Evolutionary conservation across 495 filamentous ascomycete species (phyloP).

Genomic region (Penicillium ochrochloron): DNA sequence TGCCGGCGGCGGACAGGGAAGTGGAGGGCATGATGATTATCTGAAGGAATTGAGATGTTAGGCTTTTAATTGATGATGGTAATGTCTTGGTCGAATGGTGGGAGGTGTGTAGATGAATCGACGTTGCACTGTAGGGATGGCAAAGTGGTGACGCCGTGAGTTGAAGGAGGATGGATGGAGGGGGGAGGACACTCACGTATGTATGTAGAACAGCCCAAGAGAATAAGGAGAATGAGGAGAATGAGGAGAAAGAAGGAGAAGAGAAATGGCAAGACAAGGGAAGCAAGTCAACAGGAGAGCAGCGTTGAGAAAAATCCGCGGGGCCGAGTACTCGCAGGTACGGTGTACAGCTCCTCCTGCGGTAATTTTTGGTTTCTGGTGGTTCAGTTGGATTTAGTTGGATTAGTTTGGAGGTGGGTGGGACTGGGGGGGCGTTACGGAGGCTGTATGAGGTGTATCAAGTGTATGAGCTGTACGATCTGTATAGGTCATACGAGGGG

Average conservation of each 20-base stretch:
- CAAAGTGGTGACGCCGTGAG: conserved; percentile 6
- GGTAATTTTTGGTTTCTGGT: conserved; percentile 5
- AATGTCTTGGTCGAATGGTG: neutral
- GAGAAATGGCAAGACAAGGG: conserved; percentile 19
- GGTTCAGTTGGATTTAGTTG: neutral
- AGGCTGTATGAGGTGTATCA: no score
- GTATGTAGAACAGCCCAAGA: conserved; percentile 26
- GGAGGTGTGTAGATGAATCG: conserved; percentile 11
- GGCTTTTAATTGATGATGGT: neutral
- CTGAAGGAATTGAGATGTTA: conserved; percentile 18
- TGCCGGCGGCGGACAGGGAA: conserved; percentile 44
- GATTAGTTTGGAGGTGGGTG: neutral
- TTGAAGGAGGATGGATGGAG: conserved; percentile 12
- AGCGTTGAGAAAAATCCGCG: conserved; percentile 35
- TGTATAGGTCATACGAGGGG: neutral
- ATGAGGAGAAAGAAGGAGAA: conserved; percentile 18
- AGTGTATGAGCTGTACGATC: neutral
- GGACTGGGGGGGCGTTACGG: conserved; percentile 4
- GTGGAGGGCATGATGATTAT: conserved; percentile 54
- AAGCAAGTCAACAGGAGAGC: conserved; percentile 28
- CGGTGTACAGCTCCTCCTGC: conserved; percentile 39
- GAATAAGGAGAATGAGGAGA: conserved; percentile 25
- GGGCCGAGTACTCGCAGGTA: conserved; percentile 41
- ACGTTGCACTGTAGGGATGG: conserved; percentile 5
- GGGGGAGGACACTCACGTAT: conserved; percentile 26